phyloP scores from a whole-genome alignment of 208 protist species.

The Tritrichomonas musculus region DNA sequence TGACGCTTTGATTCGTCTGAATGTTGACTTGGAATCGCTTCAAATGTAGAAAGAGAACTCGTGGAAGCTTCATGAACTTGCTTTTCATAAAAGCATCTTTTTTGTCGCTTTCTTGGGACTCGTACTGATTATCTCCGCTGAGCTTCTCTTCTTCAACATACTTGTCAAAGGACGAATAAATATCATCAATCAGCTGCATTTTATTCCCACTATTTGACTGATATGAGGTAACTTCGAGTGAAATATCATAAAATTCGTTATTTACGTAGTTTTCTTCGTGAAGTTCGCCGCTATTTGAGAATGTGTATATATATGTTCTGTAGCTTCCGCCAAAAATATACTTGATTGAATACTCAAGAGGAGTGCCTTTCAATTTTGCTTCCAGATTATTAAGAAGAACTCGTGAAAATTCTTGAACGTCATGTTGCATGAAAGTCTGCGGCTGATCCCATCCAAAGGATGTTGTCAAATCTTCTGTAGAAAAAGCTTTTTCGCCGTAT shows the following conservation, averaged over 20 bases:
- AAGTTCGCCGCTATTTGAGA: no score
- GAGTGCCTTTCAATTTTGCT: background rate
- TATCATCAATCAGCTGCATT: background rate
- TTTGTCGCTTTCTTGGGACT: slow-evolving; percentile 64
- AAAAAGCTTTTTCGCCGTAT: background rate
- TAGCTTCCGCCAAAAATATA: background rate
- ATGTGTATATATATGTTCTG: no score
- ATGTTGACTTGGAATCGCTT: slow-evolving; percentile 74
- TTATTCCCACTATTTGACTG: background rate
- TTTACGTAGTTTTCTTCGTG: no score
- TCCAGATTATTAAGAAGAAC: background rate
- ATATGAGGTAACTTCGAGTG: background rate
- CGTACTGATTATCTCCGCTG: slow-evolving; percentile 71
- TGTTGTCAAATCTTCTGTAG: background rate
- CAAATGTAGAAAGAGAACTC: slow-evolving; percentile 69
- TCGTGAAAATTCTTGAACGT: slow-evolving; percentile 17
- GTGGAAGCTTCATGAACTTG: slow-evolving; percentile 63
- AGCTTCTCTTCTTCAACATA: slow-evolving; percentile 55
- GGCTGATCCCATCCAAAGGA: slow-evolving; percentile 6
- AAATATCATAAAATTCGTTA: background rate
- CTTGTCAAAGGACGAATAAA: background rate
- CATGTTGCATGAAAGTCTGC: background rate
- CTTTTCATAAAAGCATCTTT: slow-evolving; percentile 65
- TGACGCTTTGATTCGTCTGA: slow-evolving; percentile 47
- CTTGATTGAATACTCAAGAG: background rate